Evolutionary conservation across 2,329 filamentous ascomycete genomes (phyloP).

Genomic region (Pyrenochaeta sp.): DNA sequence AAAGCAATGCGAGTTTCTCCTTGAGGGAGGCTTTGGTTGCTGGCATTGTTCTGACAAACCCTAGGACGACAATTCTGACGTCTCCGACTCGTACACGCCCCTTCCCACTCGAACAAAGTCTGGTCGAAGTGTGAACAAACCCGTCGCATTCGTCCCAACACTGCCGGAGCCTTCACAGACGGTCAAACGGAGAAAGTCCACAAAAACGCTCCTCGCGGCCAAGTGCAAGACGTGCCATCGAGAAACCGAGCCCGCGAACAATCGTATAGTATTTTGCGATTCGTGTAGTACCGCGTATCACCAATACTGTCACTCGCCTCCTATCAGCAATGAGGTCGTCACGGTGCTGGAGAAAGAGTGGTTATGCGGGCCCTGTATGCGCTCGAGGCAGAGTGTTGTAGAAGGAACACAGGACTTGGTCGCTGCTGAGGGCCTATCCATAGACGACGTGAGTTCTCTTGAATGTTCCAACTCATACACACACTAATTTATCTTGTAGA

Average conservation of each 20-base stretch:
- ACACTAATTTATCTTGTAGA: constrained; percentile 52
- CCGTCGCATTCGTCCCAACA: constrained; percentile 68
- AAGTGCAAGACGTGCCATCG: constrained; percentile 77
- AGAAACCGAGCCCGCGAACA: constrained; percentile 73
- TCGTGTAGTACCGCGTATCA: constrained; percentile 82
- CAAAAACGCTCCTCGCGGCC: constrained; percentile 58
- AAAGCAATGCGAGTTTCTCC: constrained; percentile 43
- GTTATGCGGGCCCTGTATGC: constrained; percentile 70
- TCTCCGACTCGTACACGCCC: constrained; percentile 58
- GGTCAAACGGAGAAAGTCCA: constrained; percentile 66
- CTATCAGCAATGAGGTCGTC: constrained; percentile 74
- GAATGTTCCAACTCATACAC: neutral
- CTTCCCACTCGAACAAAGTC: constrained; percentile 76
- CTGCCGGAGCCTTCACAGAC: constrained; percentile 56
- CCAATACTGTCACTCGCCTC: constrained; percentile 80
- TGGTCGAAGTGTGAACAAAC: constrained; percentile 74
- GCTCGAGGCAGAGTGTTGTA: constrained; percentile 38
- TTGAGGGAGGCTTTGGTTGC: constrained; percentile 1
- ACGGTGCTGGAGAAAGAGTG: constrained; percentile 72
- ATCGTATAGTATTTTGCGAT: constrained; percentile 87
- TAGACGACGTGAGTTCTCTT: constrained; percentile 50
- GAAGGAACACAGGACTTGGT: constrained; percentile 49
- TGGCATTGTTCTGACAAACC: constrained; percentile 27
- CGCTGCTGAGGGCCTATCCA: constrained; percentile 48
- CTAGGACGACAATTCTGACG: constrained; percentile 46